Evolutionary conservation across 129 eudicot species (phyloP), one percentile per base, ranked within the genome.

Genomic region (Pseudognaphalium luteoalbum): DNA sequence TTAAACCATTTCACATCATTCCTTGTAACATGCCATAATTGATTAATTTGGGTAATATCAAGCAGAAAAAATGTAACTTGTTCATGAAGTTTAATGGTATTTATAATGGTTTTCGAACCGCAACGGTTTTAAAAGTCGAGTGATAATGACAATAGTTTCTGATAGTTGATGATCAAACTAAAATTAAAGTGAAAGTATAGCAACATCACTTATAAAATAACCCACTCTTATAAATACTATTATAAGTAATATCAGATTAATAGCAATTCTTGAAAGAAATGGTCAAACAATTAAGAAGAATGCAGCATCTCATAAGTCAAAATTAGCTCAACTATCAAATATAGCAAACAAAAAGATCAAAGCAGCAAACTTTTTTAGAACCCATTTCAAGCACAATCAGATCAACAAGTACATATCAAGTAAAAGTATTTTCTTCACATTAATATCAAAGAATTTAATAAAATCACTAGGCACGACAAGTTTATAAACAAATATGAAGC

Each of bases 211-310:
- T 54, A n/a, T 10, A 54, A n/a, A 54, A 19, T 10, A 54, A 54
- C 61, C 22, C 9, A 16, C 15, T 14, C 57, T 51, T 15, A 52
- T 15, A 8, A 2, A 17, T 4, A 15, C 2, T 17, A 44, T 16
- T 28, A 30, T 5, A 41, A 17, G 15, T 41, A 62, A 32, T 32
- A 29, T 12, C 74, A 51, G 3, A 72, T 57, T 6, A 72, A 35
- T 17, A 70, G 44, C 35, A 58, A 68, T 4, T 30, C 50, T 58
- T 0, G 10, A 60, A 5, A 28, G 15, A 42, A 60, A 39, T 11
- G 12, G 50, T 77, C 80, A 68, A 57, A 32, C 12, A 20, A 78
- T 60, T 50, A 17, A 69, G 7, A 30, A 20, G 7, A 33, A 78
- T 12, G 44, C 9, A 47, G 16, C 21, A 63, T 75, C 50, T 14